These are phyloP conservation scores for Fusarium redolens DNA, from an alignment of 2,329 filamentous ascomycete genomes.

Conservation along the genomic window DNA sequence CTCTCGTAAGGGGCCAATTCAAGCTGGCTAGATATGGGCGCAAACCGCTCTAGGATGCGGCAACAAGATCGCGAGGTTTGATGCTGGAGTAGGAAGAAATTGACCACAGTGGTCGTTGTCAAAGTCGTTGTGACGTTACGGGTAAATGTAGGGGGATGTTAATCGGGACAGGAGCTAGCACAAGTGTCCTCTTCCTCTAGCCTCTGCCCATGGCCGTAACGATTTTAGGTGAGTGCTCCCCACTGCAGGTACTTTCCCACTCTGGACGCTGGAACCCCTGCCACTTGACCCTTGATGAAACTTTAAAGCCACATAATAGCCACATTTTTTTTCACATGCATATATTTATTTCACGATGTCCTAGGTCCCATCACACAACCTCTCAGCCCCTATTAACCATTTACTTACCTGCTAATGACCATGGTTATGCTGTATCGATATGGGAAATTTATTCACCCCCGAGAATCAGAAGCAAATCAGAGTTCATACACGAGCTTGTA, in stretches of 20 bases:
- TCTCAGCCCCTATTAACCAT: neutral
- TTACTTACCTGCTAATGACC: neutral
- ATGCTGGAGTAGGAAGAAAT: constrained; percentile 11
- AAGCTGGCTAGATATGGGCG: constrained; percentile 32
- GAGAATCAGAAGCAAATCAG: neutral
- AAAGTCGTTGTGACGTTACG: constrained; percentile 41
- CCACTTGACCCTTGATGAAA: constrained; percentile 12
- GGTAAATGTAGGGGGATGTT: constrained; percentile 40
- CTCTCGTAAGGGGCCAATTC: constrained; percentile 32
- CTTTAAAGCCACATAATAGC: constrained; percentile 24
- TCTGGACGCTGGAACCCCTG: constrained; percentile 6
- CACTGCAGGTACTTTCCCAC: constrained; percentile 37
- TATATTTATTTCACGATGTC: neutral
- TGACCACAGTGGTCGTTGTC: constrained; percentile 36
- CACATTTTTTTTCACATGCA: constrained; percentile 1
- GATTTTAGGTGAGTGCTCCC: constrained; percentile 43
- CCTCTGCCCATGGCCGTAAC: constrained; percentile 15
- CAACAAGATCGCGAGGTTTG: constrained; percentile 17
- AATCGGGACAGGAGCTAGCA: constrained; percentile 43
- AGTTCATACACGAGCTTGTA: constrained; percentile 55
- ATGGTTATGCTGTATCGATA: neutral
- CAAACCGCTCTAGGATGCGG: constrained; percentile 37
- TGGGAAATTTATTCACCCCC: neutral
- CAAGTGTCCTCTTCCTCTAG: constrained; percentile 46
- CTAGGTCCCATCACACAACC: neutral